A percentile compares a stretch with the other conserved stretches of the same genome.
phyloP scores from a whole-genome alignment of 768 basidiomycete genomes.

The Ramaria rubella region DNA sequence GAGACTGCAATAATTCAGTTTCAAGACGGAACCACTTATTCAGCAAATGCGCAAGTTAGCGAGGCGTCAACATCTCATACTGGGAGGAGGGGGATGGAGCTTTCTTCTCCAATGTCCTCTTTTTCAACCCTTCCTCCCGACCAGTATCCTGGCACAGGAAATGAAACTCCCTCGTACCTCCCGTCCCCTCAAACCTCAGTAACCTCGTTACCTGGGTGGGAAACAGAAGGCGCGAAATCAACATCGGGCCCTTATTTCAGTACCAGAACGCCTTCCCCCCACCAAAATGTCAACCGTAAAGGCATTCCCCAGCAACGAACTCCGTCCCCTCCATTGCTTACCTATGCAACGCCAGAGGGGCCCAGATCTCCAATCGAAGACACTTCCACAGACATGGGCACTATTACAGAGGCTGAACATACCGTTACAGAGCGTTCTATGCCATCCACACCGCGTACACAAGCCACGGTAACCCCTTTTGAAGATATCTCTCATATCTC shows the following conservation, averaged over 20 bases:
- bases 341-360: constrained; percentile 2
- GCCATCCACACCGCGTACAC: background rate
- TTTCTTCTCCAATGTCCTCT: background rate
- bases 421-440: background rate
- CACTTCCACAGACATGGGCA: background rate
- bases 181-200: constrained; percentile 5
- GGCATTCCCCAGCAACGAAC: background rate
- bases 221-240: background rate
- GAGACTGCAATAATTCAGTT: background rate
- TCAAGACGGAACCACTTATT: background rate
- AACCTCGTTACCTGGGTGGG: background rate
- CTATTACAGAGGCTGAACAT: background rate
- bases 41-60: background rate
- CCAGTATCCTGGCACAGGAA: background rate
- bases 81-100: background rate
- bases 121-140: background rate
- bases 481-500: background rate
- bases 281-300: background rate
- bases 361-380: background rate
- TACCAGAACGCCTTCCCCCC: constrained; percentile 1
- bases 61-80: background rate
- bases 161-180: constrained; percentile 1
- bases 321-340: background rate
- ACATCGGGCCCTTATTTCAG: background rate
- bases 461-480: background rate